phyloP scores from a whole-genome alignment of 2,329 filamentous ascomycete species.

The Tympanopsis confertula region DNA sequence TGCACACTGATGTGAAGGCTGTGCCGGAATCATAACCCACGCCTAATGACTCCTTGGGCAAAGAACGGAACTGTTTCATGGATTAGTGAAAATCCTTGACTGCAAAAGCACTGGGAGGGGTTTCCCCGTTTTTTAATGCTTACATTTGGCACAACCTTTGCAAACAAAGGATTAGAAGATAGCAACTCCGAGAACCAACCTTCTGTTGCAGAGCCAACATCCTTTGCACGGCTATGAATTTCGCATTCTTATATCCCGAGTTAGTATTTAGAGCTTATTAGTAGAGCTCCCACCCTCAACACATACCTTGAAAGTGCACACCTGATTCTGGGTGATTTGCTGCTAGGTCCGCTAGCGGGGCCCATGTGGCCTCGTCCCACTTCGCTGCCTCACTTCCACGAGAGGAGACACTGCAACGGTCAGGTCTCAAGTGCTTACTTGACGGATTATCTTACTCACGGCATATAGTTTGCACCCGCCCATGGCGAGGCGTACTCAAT shows the following conservation, averaged over 20 bases:
- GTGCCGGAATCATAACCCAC: too few species aligned
- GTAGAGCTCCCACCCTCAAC: too few species aligned
- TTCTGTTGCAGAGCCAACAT: neutral
- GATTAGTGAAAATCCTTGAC: too few species aligned
- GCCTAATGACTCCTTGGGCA: too few species aligned
- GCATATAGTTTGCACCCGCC: conserved; percentile 73
- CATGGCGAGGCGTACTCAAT: conserved; percentile 83
- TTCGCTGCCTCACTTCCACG: neutral
- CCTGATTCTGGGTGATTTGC: conserved; percentile 64
- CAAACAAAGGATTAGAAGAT: conserved; percentile 46
- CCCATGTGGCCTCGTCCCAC: conserved; percentile 57
- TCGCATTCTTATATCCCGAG: neutral
- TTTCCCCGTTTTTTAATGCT: conserved; percentile 29
- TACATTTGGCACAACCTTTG: conserved; percentile 40
- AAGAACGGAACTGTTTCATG: too few species aligned
- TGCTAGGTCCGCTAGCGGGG: conserved; percentile 45
- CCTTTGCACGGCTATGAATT: neutral
- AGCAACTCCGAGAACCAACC: neutral
- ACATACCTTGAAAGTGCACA: conserved; percentile 62
- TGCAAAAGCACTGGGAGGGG: too few species aligned
- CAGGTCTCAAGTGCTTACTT: neutral
- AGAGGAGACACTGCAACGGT: neutral
- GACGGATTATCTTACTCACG: conserved; percentile 36
- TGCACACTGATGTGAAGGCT: conserved; percentile 79
- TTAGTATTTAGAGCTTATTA: neutral